Base-by-base conservation (phyloP, 1,139 yeast species). In the Tardiomyces depauwii region DNA sequence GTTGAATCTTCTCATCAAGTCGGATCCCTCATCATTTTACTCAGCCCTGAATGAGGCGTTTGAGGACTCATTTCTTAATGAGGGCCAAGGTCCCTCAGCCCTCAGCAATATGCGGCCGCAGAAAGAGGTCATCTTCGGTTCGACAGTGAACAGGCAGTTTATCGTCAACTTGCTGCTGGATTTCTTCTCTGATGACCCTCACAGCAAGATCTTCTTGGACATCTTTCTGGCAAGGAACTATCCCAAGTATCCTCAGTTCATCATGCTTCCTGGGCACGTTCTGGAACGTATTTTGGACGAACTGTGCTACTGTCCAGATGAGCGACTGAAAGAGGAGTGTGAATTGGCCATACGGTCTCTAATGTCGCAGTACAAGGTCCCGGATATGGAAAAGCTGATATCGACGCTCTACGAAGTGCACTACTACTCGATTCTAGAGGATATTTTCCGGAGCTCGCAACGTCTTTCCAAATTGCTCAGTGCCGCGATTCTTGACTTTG, bases 191-290 rank as follows among this genome's bases (percentile, higher is more conserved):
- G 25, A 21, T 7, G 25, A 21, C 25, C 25, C 25, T 21, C 4
- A 21, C 25, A 21, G 25, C 25, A 21, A 21, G 7, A 21, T 21
- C 25, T 21, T 21, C 7, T 7, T 21, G 25, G 73, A 84, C 14
- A 74, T 85, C 6, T 88, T 88, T 56, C 66, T 88, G 28, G 84
- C 87, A 0, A 61, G 89, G 45, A 86, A 84, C 58, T 78, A 80
- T 51, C 80, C 95, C 2, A 87, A 87, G 60, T 88, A 82, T 58
- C 70, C 78, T 2, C 96, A 88, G 61, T 87, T 82, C 52, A 71
- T 88, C 13, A 68, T 85, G 40, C 64, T 87, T 2, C 76, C 89
- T 0, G 89, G 82, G 44, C 70, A 78, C 3, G 64, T 68, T 1
- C 60, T 83, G 40, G 69, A 72, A 3, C 60, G 63, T 7, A 66